Conservation (phyloP, 202 grass and related monocot genomes). For the Cymbopogon flexuosus region DNA sequence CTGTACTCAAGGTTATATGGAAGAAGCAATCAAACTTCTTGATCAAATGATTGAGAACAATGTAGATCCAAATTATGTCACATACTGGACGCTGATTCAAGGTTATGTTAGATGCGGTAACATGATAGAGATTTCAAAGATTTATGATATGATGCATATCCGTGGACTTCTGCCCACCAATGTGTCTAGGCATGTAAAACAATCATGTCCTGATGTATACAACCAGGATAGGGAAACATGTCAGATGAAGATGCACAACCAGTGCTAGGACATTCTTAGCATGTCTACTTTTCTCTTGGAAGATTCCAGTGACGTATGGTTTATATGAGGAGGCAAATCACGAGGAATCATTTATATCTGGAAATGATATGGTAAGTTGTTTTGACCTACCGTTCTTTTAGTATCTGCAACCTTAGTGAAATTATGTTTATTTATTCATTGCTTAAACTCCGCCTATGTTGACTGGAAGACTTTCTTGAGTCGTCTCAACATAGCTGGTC, state of each 20-base stretch:
- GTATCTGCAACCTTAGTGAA: background rate
- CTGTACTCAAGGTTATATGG: conserved; percentile 76
- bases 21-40: conserved; percentile 84
- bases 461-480: too few relatives aligned
- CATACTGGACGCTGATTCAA: conserved; percentile 75
- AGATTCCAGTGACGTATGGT: conserved; percentile 10
- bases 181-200: conserved; percentile 24
- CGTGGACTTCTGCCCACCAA: conserved; percentile 50
- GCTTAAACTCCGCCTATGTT: too few relatives aligned
- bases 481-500: too few relatives aligned
- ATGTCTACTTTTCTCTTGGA: conserved; percentile 8
- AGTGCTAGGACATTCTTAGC: conserved; percentile 12
- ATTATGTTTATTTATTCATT: background rate
- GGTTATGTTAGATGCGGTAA: conserved; percentile 72
- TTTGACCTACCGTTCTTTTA: background rate
- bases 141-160: conserved; percentile 83
- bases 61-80: conserved; percentile 82
- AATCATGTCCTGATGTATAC: conserved; percentile 28
- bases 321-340: conserved; percentile 19
- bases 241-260: conserved; percentile 10
- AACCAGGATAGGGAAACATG: conserved; percentile 14
- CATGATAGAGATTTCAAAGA: conserved; percentile 64
- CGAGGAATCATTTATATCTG: background rate
- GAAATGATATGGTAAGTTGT: conserved; percentile 8
- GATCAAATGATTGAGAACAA: conserved; percentile 91